phyloP scores from a whole-genome alignment of 2,329 filamentous ascomycete species.

The Ophiostoma ulmi region DNA sequence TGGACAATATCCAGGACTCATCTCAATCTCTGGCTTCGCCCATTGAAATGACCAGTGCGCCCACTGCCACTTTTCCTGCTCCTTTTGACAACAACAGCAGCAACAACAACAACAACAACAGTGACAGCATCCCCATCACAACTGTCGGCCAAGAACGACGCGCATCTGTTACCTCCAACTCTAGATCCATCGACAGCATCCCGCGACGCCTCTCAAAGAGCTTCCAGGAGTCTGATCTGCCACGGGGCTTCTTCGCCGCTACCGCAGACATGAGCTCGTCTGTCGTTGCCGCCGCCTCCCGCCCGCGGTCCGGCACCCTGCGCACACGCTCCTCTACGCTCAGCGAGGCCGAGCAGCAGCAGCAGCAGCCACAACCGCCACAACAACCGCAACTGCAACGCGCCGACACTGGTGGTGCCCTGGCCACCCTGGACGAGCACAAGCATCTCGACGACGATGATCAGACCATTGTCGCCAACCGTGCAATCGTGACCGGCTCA shows the following conservation, averaged over 20 bases:
- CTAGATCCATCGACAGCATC: slow-evolving; percentile 21
- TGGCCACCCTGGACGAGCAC: slow-evolving; percentile 23
- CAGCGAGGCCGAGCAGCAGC: slow-evolving; percentile 18
- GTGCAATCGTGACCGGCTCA: neutral
- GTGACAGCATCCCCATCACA: neutral
- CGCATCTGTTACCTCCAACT: slow-evolving; percentile 24
- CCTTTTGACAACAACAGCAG: neutral
- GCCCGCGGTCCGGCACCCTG: slow-evolving; percentile 20
- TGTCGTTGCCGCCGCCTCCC: slow-evolving; percentile 28
- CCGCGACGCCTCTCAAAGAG: slow-evolving; percentile 27
- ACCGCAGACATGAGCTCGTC: slow-evolving; percentile 44
- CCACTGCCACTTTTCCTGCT: neutral
- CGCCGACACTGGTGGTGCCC: slow-evolving; percentile 4
- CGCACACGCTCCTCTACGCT: slow-evolving; percentile 21
- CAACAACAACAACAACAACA: neutral
- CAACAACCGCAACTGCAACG: neutral
- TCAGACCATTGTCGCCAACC: slow-evolving; percentile 13
- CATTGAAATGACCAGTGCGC: slow-evolving; percentile 16
- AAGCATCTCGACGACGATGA: slow-evolving; percentile 15
- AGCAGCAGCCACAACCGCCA: neutral
- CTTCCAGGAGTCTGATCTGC: slow-evolving; percentile 45
- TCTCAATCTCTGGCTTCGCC: slow-evolving; percentile 14
- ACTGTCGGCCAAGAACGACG: slow-evolving; percentile 24
- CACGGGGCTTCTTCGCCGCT: slow-evolving; percentile 45
- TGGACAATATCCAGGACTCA: slow-evolving; percentile 12